A percentile compares a stretch with the other conserved stretches of the same genome.
These are phyloP conservation scores for Aspergillus mulundensis DNA, from an alignment of 495 filamentous ascomycete species.

Conservation along the genomic window DNA sequence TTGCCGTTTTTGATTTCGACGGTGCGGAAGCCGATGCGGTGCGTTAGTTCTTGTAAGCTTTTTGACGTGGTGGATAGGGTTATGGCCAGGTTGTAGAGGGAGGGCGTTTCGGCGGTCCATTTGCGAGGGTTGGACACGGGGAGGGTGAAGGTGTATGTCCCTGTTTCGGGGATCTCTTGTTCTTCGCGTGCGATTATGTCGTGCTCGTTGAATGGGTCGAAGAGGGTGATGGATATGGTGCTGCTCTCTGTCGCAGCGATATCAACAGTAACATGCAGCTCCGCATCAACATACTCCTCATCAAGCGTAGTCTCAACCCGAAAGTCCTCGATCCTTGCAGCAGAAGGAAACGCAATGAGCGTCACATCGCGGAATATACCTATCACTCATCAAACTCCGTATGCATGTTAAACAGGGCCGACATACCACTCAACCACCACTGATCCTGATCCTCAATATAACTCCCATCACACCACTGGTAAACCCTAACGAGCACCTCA, in stretches of 20 bases:
- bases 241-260: slow-evolving; percentile 23
- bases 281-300: slow-evolving; percentile 48
- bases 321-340: slow-evolving; percentile 55
- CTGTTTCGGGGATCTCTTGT: slow-evolving; percentile 4
- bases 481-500: slow-evolving; percentile 53
- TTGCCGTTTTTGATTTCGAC: slow-evolving; percentile 55
- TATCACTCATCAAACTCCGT: neutral
- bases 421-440: slow-evolving; percentile 51
- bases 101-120: slow-evolving; percentile 66
- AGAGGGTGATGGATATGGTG: slow-evolving; percentile 31
- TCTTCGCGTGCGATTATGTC: neutral
- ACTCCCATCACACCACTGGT: slow-evolving; percentile 59
- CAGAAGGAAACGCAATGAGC: slow-evolving; percentile 50
- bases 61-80: slow-evolving; percentile 14
- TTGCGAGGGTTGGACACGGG: slow-evolving; percentile 45
- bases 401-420: too few species aligned
- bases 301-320: slow-evolving; percentile 54
- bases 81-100: slow-evolving; percentile 51
- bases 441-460: slow-evolving; percentile 66
- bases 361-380: slow-evolving; percentile 69
- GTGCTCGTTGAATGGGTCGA: slow-evolving; percentile 16
- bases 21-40: slow-evolving; percentile 56
- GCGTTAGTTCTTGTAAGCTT: slow-evolving; percentile 37
- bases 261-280: slow-evolving; percentile 44
- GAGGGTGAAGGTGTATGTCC: slow-evolving; percentile 26